Base-by-base conservation (phyloP, 129 eudicot species). In the Chrysanthemum lavandulifolium region DNA sequence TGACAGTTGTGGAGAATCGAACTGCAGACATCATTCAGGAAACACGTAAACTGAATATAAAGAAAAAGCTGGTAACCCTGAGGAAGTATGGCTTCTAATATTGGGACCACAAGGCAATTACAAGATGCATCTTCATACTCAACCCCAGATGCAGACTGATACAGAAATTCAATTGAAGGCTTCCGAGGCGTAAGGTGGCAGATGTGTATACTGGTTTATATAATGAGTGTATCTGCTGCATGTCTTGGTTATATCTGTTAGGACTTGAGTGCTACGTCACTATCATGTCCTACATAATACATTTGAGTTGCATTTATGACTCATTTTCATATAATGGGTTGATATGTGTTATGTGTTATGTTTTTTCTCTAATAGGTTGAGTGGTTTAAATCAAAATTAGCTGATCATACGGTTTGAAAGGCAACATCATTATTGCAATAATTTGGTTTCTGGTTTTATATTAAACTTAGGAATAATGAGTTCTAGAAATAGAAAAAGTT, bases 181-280 rank as follows among this genome's bases (percentile, higher is more conserved):
- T 77, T 93, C 98, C 92, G 98, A 78, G 96, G 89, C 88, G 98
- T 93, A 92, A 92, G 98, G 96, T 89, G 84, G 85, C 96, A 75
- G 80, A 80, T 89, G 72, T 88, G 75, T 85, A 63, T 75, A 79
- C 79, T 81, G 78, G 82, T 81, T 73, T 29, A 70, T 70, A 71
- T 60, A 50, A 56, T 23, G 52, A 47, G 58, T 56, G 23, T 43
- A 13, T 65, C 47, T 72, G 47, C 47, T 75, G 61, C 53, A 18
- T 54, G 5, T 49, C 23, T 56, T 33, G 61, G 77, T 78, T 45
- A 48, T 51, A 43, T 59, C 9, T 11, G 3, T 48, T 31, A 45
- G 58, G 49, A 58, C 12, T 48, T 19, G 49, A 58, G 16, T 48
- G 45, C 56, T 48, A 56, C 31, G 33, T 71, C 52, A 58, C 57